These are phyloP conservation scores for Mortierella alpina DNA, from an alignment of 192 early-diverging fungal species.

Conservation along the genomic window DNA sequence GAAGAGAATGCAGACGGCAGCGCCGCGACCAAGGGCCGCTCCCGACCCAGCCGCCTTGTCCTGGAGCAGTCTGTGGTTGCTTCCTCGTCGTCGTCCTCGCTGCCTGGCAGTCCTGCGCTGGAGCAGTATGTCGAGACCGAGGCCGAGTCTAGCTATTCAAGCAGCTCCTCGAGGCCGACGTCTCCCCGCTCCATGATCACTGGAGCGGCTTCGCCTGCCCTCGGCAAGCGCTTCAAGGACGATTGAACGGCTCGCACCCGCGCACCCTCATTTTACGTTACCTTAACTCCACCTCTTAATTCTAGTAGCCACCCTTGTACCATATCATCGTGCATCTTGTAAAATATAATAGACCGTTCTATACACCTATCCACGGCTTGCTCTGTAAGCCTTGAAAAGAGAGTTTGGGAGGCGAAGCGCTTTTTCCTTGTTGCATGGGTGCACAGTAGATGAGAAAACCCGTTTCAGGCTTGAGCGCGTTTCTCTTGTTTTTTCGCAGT, in stretches of 20 bases:
- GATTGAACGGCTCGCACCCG: conserved; percentile 4
- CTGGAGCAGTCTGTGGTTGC: conserved; percentile 13
- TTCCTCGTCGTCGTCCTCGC: conserved; percentile 6
- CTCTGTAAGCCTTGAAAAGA: too few relatives aligned
- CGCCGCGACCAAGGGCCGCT: conserved; percentile 26
- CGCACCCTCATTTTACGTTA: too few relatives aligned
- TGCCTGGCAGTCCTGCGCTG: conserved; percentile 26
- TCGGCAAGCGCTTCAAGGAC: conserved; percentile 48
- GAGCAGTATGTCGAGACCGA: conserved; percentile 8
- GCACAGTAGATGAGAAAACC: too few relatives aligned
- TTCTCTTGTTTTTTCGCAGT: too few relatives aligned
- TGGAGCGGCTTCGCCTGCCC: conserved; percentile 27
- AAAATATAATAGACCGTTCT: too few relatives aligned
- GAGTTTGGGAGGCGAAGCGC: too few relatives aligned
- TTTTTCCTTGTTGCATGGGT: too few relatives aligned
- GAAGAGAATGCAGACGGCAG: conserved; percentile 4
- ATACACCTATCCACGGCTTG: too few relatives aligned
- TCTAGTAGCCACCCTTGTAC: too few relatives aligned
- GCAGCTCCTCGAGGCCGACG: conserved; percentile 24
- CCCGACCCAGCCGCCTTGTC: conserved; percentile 36
- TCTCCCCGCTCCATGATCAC: conserved; percentile 30
- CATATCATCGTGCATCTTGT: too few relatives aligned
- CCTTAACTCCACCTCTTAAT: too few relatives aligned
- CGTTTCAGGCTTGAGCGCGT: too few relatives aligned
- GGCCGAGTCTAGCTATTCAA: conserved; percentile 5